phyloP scores from a whole-genome alignment of 148 eudicot genomes.

The Talinum fruticosum region DNA sequence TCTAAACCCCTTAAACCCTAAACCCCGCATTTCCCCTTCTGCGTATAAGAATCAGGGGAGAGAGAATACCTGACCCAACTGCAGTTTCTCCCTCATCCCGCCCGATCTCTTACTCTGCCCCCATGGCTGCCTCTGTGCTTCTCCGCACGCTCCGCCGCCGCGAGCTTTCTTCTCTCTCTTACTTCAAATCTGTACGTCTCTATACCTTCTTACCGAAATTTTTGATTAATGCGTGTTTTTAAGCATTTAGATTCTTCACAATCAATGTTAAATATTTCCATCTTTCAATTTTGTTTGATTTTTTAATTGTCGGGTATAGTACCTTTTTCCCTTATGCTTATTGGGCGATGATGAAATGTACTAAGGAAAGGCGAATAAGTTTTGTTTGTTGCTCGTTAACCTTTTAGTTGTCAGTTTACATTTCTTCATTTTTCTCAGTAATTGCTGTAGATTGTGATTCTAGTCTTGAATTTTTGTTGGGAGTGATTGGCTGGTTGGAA shows the following conservation, averaged over 20 bases:
- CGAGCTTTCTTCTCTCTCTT: slow-evolving; percentile 37
- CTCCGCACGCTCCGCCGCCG: slow-evolving; percentile 54
- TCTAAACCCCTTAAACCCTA: slow-evolving; percentile 43
- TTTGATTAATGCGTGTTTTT: not conserved
- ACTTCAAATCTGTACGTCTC: slow-evolving; percentile 37
- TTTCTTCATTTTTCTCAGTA: not conserved
- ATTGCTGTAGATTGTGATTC: not conserved
- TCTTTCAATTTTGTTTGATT: not conserved
- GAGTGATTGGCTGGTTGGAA: too few species aligned
- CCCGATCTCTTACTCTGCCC: not conserved
- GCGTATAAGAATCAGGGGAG: not conserved
- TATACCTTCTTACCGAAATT: too few species aligned
- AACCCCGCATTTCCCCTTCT: not conserved
- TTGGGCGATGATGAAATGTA: not conserved
- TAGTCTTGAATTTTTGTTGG: not conserved
- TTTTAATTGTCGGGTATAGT: not conserved
- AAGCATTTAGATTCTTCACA: not conserved
- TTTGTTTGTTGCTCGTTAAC: not conserved
- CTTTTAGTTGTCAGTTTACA: not conserved
- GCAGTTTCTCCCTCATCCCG: not conserved
- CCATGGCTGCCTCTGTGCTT: slow-evolving; percentile 42
- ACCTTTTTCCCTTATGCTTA: not conserved
- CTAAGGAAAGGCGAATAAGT: not conserved
- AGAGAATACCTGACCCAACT: not conserved
- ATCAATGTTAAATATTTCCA: not conserved